phyloP scores from a whole-genome alignment of 2,329 filamentous ascomycete genomes.

The Lanzia echinophila region DNA sequence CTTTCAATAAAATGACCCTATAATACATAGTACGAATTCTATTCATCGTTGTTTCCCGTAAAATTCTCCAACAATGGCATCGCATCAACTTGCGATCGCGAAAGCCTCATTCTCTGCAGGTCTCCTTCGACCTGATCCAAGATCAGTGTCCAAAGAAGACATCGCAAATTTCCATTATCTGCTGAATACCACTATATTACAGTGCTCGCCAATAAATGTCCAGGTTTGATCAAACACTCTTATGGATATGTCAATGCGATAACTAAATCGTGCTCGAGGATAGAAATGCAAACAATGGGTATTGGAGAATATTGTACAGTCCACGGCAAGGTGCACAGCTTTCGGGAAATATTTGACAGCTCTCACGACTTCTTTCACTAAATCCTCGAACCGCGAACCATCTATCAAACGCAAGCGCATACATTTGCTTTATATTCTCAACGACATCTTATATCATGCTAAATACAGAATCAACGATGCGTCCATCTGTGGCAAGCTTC shows the following conservation, averaged over 20 bases:
- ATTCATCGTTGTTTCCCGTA: neutral
- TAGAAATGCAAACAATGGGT: conserved; percentile 90
- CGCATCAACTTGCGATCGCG: conserved; percentile 67
- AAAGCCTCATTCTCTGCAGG: conserved; percentile 72
- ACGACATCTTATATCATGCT: conserved; percentile 69
- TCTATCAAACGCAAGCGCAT: conserved; percentile 64
- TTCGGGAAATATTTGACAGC: conserved; percentile 71
- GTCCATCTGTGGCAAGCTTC: conserved; percentile 49
- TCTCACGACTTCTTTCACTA: conserved; percentile 53
- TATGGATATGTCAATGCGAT: conserved; percentile 27
- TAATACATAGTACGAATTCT: neutral
- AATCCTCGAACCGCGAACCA: conserved; percentile 34
- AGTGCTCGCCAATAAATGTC: conserved; percentile 75
- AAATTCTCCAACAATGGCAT: conserved; percentile 45
- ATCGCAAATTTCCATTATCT: conserved; percentile 63
- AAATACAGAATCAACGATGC: conserved; percentile 44
- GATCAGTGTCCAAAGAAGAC: conserved; percentile 58
- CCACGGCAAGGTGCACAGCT: conserved; percentile 55
- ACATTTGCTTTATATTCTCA: conserved; percentile 71
- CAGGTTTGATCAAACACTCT: conserved; percentile 60
- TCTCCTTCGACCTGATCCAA: conserved; percentile 69
- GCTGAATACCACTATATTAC: conserved; percentile 57
- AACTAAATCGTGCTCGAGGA: conserved; percentile 34
- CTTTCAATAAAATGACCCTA: neutral
- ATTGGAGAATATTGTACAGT: conserved; percentile 62